These are phyloP conservation scores for Hemisphaericaspora xylofermentans DNA, from an alignment of 1,139 yeast species.

Conservation along the genomic window DNA sequence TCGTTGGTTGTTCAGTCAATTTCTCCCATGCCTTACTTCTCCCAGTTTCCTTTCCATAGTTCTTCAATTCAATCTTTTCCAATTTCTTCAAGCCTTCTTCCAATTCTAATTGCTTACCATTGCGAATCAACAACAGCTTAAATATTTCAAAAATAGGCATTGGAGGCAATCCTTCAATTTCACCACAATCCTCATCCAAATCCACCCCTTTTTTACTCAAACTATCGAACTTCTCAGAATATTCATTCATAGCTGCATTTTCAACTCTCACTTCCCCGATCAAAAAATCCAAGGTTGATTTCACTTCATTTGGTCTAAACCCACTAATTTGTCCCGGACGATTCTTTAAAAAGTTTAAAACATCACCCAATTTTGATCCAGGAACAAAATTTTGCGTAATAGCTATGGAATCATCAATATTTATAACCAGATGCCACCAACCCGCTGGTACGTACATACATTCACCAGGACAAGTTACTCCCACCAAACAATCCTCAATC, in stretches of 20 bases:
- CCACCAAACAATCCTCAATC: conserved; percentile 57
- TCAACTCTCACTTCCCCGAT: conserved; percentile 8
- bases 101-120: conserved; percentile 34
- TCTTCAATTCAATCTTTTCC: conserved; percentile 17
- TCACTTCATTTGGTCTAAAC: conserved; percentile 58
- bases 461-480: conserved; percentile 78
- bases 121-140: conserved; percentile 39
- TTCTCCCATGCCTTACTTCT: conserved; percentile 26
- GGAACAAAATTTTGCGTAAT: conserved; percentile 90
- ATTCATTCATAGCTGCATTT: conserved; percentile 16
- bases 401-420: conserved; percentile 75
- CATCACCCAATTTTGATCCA: conserved; percentile 52
- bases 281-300: conserved; percentile 28
- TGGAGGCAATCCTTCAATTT: conserved; percentile 33
- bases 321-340: conserved; percentile 77
- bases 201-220: conserved; percentile 19
- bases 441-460: conserved; percentile 88
- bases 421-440: conserved; percentile 95
- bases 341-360: conserved; percentile 63
- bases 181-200: conserved; percentile 47
- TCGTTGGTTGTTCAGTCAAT: conserved; percentile 15
- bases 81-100: conserved; percentile 33
- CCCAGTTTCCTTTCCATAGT: conserved; percentile 17
- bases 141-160: conserved; percentile 64
- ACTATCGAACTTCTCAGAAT: conserved; percentile 19